Conservation (phyloP, 2,329 filamentous ascomycete genomes). For the Pseudocercospora ulei region DNA sequence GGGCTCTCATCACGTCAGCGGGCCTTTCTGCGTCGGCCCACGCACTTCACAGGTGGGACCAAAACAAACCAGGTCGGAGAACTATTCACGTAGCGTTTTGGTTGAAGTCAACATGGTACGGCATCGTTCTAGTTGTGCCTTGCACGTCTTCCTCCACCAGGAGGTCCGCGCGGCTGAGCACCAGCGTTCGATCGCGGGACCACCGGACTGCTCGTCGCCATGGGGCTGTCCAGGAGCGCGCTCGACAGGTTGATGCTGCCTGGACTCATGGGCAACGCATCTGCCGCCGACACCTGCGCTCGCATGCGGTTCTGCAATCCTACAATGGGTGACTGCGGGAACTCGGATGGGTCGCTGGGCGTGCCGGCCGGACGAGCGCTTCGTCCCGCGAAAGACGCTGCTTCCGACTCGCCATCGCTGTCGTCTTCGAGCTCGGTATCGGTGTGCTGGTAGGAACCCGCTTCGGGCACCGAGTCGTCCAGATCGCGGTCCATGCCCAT, state of each 20-base stretch:
- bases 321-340: slow-evolving; percentile 9
- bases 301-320: slow-evolving; percentile 30
- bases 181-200: slow-evolving; percentile 24
- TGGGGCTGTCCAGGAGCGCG: slow-evolving; percentile 34
- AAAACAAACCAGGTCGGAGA: too few relatives aligned
- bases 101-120: too few relatives aligned
- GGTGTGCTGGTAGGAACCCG: slow-evolving; percentile 47
- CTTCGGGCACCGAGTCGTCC: slow-evolving; percentile 46
- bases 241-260: slow-evolving; percentile 32
- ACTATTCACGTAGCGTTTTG: too few relatives aligned
- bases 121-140: too few relatives aligned
- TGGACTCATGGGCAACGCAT: slow-evolving; percentile 29
- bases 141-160: slow-evolving; percentile 5
- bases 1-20: too few relatives aligned
- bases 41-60: too few relatives aligned
- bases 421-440: slow-evolving; percentile 44
- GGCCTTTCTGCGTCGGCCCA: too few relatives aligned
- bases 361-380: slow-evolving; percentile 18
- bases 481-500: slow-evolving; percentile 33
- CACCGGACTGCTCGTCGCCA: slow-evolving; percentile 33
- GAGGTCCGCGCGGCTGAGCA: slow-evolving; percentile 4
- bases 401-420: slow-evolving; percentile 26
- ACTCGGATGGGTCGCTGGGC: slow-evolving; percentile 10
- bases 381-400: slow-evolving; percentile 27
- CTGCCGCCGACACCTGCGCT: slow-evolving; percentile 27